A percentile compares a stretch with the other conserved stretches of the same genome.
Evolutionary conservation across 2,329 filamentous ascomycete species (phyloP).

Genomic region (Aspergillus caelatus): DNA sequence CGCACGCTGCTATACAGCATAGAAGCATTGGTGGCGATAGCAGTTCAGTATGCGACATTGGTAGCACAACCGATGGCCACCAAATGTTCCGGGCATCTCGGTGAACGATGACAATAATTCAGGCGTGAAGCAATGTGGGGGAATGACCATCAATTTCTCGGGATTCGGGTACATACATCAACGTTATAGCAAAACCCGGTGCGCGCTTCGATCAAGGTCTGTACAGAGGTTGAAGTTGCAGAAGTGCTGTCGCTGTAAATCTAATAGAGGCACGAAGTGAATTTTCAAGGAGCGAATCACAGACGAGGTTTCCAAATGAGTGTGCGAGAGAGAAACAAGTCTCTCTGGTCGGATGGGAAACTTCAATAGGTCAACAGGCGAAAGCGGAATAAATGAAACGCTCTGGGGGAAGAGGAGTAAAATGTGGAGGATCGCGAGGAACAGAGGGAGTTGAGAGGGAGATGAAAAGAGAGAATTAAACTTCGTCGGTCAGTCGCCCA

Average conservation of each 20-base stretch:
- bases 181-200: constrained; percentile 28
- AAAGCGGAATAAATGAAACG: constrained; percentile 24
- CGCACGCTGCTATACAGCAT: not conserved
- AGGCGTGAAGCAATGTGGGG: not conserved
- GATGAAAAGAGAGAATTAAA: constrained; percentile 25
- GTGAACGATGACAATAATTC: not conserved
- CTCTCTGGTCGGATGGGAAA: constrained; percentile 46
- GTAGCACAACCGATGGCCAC: not conserved
- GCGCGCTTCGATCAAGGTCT: constrained; percentile 28
- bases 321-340: constrained; percentile 42
- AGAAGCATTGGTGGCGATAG: not conserved
- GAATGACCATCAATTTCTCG: not conserved
- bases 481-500: constrained; percentile 18
- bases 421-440: constrained; percentile 24
- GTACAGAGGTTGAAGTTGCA: constrained; percentile 27
- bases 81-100: not conserved
- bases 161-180: constrained; percentile 31
- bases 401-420: constrained; percentile 25
- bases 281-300: constrained; percentile 27
- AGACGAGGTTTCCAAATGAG: constrained; percentile 41
- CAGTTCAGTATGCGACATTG: not conserved
- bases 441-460: constrained; percentile 27
- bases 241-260: constrained; percentile 2
- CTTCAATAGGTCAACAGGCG: constrained; percentile 31
- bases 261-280: constrained; percentile 4